Evolutionary conservation across 805 yeast species (phyloP).

Genomic region (Komagataella populi): DNA sequence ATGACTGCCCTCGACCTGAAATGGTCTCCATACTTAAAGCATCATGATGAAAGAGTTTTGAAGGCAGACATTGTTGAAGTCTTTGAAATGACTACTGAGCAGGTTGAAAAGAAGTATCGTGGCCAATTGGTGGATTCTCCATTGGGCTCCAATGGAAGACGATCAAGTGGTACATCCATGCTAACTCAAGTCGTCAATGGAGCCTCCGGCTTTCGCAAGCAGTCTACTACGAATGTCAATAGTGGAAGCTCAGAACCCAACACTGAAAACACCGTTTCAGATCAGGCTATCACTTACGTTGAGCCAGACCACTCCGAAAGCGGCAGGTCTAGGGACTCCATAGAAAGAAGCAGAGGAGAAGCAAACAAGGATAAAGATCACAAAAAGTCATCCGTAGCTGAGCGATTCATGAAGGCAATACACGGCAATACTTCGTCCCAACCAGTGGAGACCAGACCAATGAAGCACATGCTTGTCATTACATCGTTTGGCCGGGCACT

Average conservation of each 20-base stretch:
- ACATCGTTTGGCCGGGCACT: conserved; percentile 55
- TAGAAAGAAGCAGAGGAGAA: conserved; percentile 7
- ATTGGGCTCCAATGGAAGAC: conserved; percentile 29
- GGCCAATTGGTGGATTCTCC: conserved; percentile 51
- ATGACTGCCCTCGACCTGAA: conserved; percentile 38
- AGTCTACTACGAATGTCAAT: conserved; percentile 8
- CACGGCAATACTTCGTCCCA: background rate
- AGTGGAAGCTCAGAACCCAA: conserved; percentile 1
- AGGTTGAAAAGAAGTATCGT: conserved; percentile 40
- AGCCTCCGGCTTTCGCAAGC: conserved; percentile 25
- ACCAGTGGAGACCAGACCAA: conserved; percentile 14
- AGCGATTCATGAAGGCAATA: background rate
- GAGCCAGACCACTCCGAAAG: conserved; percentile 13
- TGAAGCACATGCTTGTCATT: conserved; percentile 36
- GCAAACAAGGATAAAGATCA: conserved; percentile 8
- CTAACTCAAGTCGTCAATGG: conserved; percentile 31
- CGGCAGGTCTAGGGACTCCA: conserved; percentile 10
- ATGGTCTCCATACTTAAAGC: conserved; percentile 41
- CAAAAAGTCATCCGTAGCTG: background rate
- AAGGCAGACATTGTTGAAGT: conserved; percentile 42
- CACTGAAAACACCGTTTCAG: background rate
- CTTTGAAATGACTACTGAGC: conserved; percentile 27
- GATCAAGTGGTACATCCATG: conserved; percentile 12
- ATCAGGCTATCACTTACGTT: background rate
- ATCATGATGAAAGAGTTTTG: conserved; percentile 46